Evolutionary conservation across 257 asterid species (phyloP), one percentile per base, ranked within the genome.

Genomic region (Ballota nigra): DNA sequence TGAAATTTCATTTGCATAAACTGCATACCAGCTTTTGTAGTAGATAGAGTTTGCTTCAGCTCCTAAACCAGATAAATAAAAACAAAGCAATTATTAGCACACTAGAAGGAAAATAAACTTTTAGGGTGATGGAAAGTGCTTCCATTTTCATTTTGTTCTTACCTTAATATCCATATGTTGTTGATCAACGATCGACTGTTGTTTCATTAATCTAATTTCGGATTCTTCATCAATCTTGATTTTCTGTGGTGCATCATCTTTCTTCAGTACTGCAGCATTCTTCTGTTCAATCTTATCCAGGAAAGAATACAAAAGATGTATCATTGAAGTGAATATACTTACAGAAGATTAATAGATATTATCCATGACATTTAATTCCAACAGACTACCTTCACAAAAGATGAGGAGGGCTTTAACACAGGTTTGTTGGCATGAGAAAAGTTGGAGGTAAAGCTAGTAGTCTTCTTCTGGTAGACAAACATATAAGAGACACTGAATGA

Each of bases 21-120:
- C 85, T 88, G 96, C 92, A 92, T 83, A 62, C 96, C 93, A 38
- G 98, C 86, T 83, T 88, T 89, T 57, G 96, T 85, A 33, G 88
- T 82, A 22, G 86, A 85, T 68, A 92, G 92, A 75, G 84, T 82
- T 84, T 83, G 90, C 84, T 86, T 92, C 83, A 92, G 78, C 63
- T 80, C 89, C 98, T 92, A 71, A 49, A 69, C 60, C 63, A 69
- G 75, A 73, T 66, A 23, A 61, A 66, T 40, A 29, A 75, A 72
- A 58, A 28, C 75, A 45, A 40, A 55, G 52, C 29, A 19, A 11
- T 63, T 55, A 18, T 26, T 23, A 70, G 69, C 74, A 43, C 22
- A 15, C 38, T 49, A n/a, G 4, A 16, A 18, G n/a, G 71, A 56
- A 64, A 63, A 18, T 26, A 33, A 57, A 68, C 16, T 22, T 28